Evolutionary conservation across 495 filamentous ascomycete species (phyloP).

Genomic region (Penicillium fimorum): DNA sequence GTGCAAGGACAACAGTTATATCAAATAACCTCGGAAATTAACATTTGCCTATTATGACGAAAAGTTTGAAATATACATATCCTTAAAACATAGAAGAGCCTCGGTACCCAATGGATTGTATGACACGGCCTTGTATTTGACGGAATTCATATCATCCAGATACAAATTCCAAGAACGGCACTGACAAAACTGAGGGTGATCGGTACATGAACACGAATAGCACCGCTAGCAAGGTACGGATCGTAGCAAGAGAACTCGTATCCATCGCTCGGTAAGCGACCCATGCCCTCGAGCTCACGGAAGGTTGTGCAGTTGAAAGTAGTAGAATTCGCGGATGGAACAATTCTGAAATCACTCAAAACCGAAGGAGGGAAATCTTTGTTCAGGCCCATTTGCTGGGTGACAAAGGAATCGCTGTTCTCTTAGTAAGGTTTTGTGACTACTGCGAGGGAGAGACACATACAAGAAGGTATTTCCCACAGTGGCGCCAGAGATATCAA

Average conservation of each 20-base stretch:
- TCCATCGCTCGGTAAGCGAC: neutral
- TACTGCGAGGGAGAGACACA: neutral
- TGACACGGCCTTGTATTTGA: neutral
- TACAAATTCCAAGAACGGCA: neutral
- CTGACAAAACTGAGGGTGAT: neutral
- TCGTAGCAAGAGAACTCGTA: neutral
- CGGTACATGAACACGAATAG: neutral
- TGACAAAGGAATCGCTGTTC: conserved; percentile 9
- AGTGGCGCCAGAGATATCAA: neutral
- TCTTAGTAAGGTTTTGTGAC: neutral
- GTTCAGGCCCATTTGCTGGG: conserved; percentile 4
- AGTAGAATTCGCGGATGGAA: neutral
- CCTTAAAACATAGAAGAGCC: neutral
- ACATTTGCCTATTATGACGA: too few species aligned
- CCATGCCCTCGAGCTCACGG: neutral
- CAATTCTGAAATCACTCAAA: neutral
- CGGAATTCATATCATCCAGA: neutral
- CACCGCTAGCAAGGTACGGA: neutral
- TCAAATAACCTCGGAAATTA: too few species aligned
- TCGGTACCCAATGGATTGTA: neutral
- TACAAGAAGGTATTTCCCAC: conserved; percentile 9
- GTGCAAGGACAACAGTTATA: too few species aligned
- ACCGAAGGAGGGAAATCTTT: neutral
- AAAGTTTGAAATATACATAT: too few species aligned
- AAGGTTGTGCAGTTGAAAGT: conserved; percentile 4